Evolutionary conservation across 78 protist species (phyloP), one percentile per base, ranked within the genome.

Genomic region (Mantamonas sphyraenae): DNA sequence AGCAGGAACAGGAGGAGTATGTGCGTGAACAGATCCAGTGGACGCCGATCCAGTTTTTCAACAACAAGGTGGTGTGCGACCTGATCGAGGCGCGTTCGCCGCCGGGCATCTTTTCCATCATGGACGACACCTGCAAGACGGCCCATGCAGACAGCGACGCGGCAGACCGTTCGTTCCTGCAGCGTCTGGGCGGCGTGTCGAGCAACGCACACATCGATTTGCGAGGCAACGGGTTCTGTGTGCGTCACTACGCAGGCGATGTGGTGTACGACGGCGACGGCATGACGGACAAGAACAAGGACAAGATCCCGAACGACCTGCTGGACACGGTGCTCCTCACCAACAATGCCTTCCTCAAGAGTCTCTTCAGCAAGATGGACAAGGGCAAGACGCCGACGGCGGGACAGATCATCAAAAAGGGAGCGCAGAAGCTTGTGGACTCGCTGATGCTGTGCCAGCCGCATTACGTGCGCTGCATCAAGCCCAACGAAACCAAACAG

Each of bases 1-100:
- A 85, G 67, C 73, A 58, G 67, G 93, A 90, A 45, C 93, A 89
- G 59, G 92, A 80, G 55, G 94, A 87, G 71, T 92, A 92, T 71
- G 88, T 69, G 38, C 57, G 80, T 9, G 97, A 92, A 77, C 82
- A 86, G 51, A 76, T 83, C 73, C 53, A 81, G 38, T 89, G 90
- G 90, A 87, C 83, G 37, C 79, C 92, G 47, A 84, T 90, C 51
- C 82, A 71, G 71, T 90, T 38, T 68, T 87, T 90, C 77, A 76
- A 77, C 76, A 90, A 92, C 79, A 83, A 90, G 79, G 58, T 70
- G 53, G 77, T 68, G 34, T 76, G 82, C 56, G 93, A 88, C 38
- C 51, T 88, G 28, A 73, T 88, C 42, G 93, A 88, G 7, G 86
- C 79, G 39, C 83, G 65, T 12, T 19, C 12, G 16, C 34, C 34